Evolutionary conservation across 2,329 filamentous ascomycete species (phyloP).

Genomic region (Fonsecaea pedrosoi): DNA sequence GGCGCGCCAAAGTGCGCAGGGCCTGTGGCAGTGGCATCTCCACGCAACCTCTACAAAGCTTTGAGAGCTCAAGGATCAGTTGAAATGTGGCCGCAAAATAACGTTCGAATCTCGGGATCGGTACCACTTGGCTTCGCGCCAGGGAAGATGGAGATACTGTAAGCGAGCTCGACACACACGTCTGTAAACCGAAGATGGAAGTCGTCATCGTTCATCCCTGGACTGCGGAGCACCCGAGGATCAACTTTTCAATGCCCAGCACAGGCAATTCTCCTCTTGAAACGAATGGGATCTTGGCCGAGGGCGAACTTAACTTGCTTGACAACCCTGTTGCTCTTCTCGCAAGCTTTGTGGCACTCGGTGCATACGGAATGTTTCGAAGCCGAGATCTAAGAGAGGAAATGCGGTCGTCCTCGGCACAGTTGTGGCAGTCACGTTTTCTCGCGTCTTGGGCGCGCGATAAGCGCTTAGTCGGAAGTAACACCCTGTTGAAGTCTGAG

Average conservation of each 20-base stretch:
- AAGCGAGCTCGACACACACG: background rate
- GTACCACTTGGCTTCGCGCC: background rate
- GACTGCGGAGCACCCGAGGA: constrained; percentile 6
- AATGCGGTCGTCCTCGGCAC: background rate
- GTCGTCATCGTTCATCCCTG: constrained; percentile 2
- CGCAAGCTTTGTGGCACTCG: background rate
- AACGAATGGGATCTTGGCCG: background rate
- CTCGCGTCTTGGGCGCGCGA: constrained; percentile 14
- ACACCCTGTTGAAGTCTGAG: background rate
- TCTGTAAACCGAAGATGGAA: background rate
- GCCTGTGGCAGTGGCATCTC: background rate
- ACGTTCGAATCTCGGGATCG: constrained; percentile 5
- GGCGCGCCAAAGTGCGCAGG: background rate
- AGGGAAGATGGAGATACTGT: background rate
- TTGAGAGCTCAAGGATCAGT: background rate
- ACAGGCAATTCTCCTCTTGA: background rate
- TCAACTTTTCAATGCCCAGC: constrained; percentile 1
- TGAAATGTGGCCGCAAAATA: background rate
- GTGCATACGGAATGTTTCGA: background rate
- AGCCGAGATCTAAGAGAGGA: background rate
- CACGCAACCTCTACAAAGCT: background rate
- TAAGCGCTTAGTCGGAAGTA: background rate
- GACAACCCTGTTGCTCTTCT: background rate
- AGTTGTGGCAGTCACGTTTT: constrained; percentile 19
- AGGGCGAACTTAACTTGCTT: background rate